Conservation (phyloP, 1,139 yeast genomes). For the Geotrichum candidum region DNA sequence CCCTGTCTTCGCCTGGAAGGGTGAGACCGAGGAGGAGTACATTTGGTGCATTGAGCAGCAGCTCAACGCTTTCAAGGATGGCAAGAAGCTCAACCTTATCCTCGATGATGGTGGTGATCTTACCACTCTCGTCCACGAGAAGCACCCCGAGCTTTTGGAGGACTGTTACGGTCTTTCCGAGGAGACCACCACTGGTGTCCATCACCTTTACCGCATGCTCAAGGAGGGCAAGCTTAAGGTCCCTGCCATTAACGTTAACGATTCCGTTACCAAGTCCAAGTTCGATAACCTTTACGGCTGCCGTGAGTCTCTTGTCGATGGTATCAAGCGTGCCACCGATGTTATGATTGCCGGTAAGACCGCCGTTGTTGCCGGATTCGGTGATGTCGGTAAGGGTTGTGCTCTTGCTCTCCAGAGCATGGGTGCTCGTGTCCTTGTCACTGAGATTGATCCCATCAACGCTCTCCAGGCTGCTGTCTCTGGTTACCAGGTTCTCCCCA, state of each 20-base stretch:
- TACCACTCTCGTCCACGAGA: constrained; percentile 94
- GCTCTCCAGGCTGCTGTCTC: constrained; percentile 99
- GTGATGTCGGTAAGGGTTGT: constrained; percentile 99
- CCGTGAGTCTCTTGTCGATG: constrained; percentile 97
- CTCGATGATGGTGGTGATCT: constrained; percentile 99
- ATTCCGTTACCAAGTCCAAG: constrained; percentile 98
- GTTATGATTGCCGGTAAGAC: constrained; percentile 99
- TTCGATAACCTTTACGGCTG: constrained; percentile 99
- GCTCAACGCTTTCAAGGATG: constrained; percentile 96
- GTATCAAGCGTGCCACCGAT: constrained; percentile 99
- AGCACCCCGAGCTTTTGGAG: constrained; percentile 95
- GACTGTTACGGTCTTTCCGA: constrained; percentile 96
- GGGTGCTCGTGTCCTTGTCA: constrained; percentile 98
- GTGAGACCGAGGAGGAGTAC: constrained; percentile 99
- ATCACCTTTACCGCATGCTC: constrained; percentile 96
- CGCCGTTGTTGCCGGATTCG: constrained; percentile 98
- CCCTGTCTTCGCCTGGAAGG: constrained; percentile 99
- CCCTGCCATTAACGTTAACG: constrained; percentile 99
- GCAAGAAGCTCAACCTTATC: constrained; percentile 91
- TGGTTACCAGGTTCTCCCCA: constrained; percentile 95
- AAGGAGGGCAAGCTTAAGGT: constrained; percentile 88
- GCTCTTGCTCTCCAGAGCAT: constrained; percentile 98
- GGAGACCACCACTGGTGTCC: constrained; percentile 99
- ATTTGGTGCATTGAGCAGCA: constrained; percentile 99
- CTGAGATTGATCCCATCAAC: constrained; percentile 98